Conservation (phyloP, 2,329 filamentous ascomycete genomes). For the Aspergillus sp. region DNA sequence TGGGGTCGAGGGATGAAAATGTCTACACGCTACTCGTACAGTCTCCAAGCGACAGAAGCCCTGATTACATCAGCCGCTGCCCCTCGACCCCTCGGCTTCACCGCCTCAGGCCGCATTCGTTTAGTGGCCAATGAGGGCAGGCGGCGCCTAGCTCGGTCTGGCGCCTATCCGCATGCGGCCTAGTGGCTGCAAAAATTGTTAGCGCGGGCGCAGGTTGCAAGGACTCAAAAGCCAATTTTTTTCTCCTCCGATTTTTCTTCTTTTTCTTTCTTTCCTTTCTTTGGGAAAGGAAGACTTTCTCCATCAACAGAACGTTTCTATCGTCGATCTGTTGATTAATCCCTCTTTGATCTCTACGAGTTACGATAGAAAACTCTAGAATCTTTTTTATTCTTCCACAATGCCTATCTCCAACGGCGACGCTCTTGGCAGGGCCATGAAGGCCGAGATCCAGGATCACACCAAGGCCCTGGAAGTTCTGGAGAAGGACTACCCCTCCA, state of each 20-base stretch:
- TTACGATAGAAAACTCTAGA: constrained; percentile 28
- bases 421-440: constrained; percentile 48
- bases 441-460: constrained; percentile 67
- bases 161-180: constrained; percentile 16
- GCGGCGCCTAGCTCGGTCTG: not conserved
- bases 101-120: not conserved
- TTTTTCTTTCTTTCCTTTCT: constrained; percentile 50
- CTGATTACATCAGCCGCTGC: not conserved
- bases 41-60: no score
- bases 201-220: constrained; percentile 22
- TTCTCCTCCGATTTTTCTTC: constrained; percentile 34
- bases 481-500: constrained; percentile 70
- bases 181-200: constrained; percentile 12
- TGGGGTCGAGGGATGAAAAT: no score
- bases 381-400: constrained; percentile 38
- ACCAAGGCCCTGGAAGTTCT: constrained; percentile 76
- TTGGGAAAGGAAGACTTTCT: constrained; percentile 60
- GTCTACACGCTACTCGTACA: no score
- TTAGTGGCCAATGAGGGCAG: not conserved
- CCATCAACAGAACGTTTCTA: constrained; percentile 56
- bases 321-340: constrained; percentile 46
- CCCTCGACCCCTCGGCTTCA: not conserved
- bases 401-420: constrained; percentile 75
- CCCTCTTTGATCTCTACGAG: constrained; percentile 24
- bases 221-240: constrained; percentile 31